phyloP scores from a whole-genome alignment of 495 filamentous ascomycete genomes.

The Lasiosphaeria hispida region DNA sequence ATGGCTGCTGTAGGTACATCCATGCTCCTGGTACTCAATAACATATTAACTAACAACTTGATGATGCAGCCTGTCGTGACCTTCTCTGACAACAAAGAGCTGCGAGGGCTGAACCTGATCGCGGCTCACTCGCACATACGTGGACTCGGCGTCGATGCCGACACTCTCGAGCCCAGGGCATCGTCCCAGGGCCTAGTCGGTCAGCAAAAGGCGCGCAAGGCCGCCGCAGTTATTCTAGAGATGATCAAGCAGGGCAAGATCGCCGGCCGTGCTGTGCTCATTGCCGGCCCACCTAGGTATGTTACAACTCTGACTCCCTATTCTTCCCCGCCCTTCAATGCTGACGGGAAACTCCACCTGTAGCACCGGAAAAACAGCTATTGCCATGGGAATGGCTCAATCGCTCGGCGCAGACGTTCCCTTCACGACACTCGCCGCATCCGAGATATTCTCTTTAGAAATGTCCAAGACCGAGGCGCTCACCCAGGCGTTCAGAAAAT shows the following conservation, averaged over 20 bases:
- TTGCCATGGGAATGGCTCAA: conserved; percentile 98
- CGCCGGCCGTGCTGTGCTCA: conserved; percentile 89
- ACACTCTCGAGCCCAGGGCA: conserved; percentile 80
- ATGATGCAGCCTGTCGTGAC: conserved; percentile 76
- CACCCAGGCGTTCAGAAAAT: conserved; percentile 95
- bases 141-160: conserved; percentile 88
- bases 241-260: conserved; percentile 99
- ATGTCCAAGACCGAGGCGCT: conserved; percentile 99
- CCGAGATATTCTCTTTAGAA: conserved; percentile 96
- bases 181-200: conserved; percentile 96
- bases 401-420: conserved; percentile 90
- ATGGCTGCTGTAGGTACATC: conserved; percentile 38
- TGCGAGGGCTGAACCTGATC: conserved; percentile 91
- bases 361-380: conserved; percentile 95
- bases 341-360: conserved; percentile 5
- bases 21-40: neutral
- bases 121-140: conserved; percentile 98
- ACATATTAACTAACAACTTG: conserved; percentile 2
- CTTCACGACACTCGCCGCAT: conserved; percentile 92
- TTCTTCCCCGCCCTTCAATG: neutral
- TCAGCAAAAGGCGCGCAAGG: conserved; percentile 93
- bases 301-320: neutral
- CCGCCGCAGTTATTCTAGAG: conserved; percentile 89
- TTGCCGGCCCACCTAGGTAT: conserved; percentile 86
- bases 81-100: conserved; percentile 89